Evolutionary conservation across 2,329 filamentous ascomycete genomes (phyloP).

Genomic region (Exophiala calicioides): DNA sequence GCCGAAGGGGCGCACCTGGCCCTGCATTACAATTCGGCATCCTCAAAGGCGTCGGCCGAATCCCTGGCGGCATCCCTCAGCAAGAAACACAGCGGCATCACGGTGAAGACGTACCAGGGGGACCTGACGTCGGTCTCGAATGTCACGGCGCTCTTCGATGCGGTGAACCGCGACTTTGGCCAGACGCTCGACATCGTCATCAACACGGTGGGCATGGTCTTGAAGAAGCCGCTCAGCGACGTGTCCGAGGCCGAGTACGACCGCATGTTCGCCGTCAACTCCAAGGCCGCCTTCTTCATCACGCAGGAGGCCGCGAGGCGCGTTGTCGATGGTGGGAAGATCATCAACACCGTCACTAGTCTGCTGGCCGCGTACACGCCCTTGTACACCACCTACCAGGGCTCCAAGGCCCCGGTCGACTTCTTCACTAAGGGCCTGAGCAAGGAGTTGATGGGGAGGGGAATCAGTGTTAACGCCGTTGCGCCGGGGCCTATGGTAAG

Average conservation of each 20-base stretch:
- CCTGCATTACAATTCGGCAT: conserved; percentile 46
- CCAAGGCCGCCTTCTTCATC: conserved; percentile 50
- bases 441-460: conserved; percentile 35
- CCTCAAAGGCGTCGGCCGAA: conserved; percentile 41
- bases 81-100: conserved; percentile 35
- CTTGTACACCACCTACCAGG: conserved; percentile 50
- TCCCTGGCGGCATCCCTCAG: conserved; percentile 43
- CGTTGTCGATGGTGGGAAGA: conserved; percentile 49
- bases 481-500: conserved; percentile 45
- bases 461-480: conserved; percentile 41
- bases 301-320: conserved; percentile 47
- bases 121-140: conserved; percentile 46
- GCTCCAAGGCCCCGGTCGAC: conserved; percentile 45
- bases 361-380: conserved; percentile 51
- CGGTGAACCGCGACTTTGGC: conserved; percentile 45
- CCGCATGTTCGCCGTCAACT: conserved; percentile 52
- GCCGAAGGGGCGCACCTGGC: conserved; percentile 39
- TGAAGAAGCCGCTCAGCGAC: conserved; percentile 50
- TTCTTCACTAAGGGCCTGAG: conserved; percentile 38
- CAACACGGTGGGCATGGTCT: conserved; percentile 54
- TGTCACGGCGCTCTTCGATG: conserved; percentile 45
- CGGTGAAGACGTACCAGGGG: conserved; percentile 46
- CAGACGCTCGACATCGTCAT: conserved; percentile 50
- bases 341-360: conserved; percentile 50
- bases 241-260: conserved; percentile 51